A percentile compares a stretch with the other conserved stretches of the same genome.
Conservation (phyloP, 805 yeast genomes). For the Phaffomyces thermotolerans region DNA sequence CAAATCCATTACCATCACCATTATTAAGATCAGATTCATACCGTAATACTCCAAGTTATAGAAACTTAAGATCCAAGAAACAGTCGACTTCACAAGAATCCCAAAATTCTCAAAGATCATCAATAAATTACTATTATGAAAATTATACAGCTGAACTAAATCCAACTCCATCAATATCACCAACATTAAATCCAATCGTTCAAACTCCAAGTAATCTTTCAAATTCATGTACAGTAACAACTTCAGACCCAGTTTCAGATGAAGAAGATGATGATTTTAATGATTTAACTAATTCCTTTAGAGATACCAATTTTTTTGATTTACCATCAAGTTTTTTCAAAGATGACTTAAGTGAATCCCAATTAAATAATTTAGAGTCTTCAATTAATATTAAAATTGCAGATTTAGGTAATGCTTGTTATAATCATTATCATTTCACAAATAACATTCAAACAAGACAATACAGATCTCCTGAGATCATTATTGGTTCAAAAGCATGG, state of each 20-base stretch:
- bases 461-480: conserved; percentile 58
- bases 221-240: conserved; percentile 5
- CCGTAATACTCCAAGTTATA: conserved; percentile 1
- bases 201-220: conserved; percentile 2
- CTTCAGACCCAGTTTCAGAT: conserved; percentile 13
- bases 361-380: conserved; percentile 8
- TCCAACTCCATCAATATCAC: conserved; percentile 6
- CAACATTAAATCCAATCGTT: conserved; percentile 6
- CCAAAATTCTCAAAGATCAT: conserved; percentile 5
- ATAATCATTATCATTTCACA: conserved; percentile 55
- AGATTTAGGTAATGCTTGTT: conserved; percentile 66
- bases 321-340: conserved; percentile 3
- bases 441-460: conserved; percentile 66
- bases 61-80: background rate
- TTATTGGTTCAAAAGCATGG: conserved; percentile 47
- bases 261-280: conserved; percentile 3
- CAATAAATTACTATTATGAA: conserved; percentile 15
- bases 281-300: background rate
- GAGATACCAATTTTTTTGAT: background rate
- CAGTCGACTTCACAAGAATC: conserved; percentile 4
- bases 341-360: conserved; percentile 4
- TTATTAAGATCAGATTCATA: conserved; percentile 22
- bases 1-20: conserved; percentile 41
- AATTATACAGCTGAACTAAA: conserved; percentile 3
- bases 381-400: conserved; percentile 44